These are phyloP conservation scores for Penicillium macrosclerotiorum DNA, from an alignment of 495 filamentous ascomycete genomes.

Conservation along the genomic window DNA sequence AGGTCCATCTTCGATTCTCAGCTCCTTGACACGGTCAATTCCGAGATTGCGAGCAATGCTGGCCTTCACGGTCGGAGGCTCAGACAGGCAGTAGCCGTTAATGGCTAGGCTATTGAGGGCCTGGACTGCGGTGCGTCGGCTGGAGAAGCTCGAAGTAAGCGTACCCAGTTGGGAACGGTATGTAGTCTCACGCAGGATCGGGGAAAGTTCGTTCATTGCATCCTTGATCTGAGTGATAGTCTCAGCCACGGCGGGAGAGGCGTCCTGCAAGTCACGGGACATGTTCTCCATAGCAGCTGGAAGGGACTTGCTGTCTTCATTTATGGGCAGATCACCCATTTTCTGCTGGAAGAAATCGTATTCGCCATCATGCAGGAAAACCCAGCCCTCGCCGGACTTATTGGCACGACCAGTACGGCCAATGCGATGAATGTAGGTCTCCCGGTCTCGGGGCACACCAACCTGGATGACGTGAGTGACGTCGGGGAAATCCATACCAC, in stretches of 20 bases:
- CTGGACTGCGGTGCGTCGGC: conserved; percentile 42
- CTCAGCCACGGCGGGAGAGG: conserved; percentile 26
- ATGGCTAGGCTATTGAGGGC: conserved; percentile 61
- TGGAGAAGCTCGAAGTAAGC: conserved; percentile 22
- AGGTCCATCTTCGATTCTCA: not conserved
- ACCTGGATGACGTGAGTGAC: conserved; percentile 73
- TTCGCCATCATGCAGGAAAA: conserved; percentile 66
- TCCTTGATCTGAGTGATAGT: conserved; percentile 34
- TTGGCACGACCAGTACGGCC: conserved; percentile 73
- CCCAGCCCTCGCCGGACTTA: conserved; percentile 76
- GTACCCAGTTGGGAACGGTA: conserved; percentile 54
- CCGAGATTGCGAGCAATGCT: conserved; percentile 28
- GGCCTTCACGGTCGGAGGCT: conserved; percentile 52
- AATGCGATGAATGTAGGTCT: conserved; percentile 72
- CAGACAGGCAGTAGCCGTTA: conserved; percentile 59
- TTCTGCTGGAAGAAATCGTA: conserved; percentile 40
- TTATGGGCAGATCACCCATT: conserved; percentile 64
- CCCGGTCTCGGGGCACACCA: conserved; percentile 57
- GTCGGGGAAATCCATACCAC: conserved; percentile 80
- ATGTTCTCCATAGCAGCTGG: conserved; percentile 52
- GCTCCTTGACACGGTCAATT: conserved; percentile 8
- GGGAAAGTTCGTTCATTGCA: conserved; percentile 33
- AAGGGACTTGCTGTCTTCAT: conserved; percentile 51
- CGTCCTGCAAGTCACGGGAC: conserved; percentile 31
- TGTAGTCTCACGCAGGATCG: conserved; percentile 43